Base-by-base conservation (phyloP, 345 rosid species). In the Carallia brachiata region DNA sequence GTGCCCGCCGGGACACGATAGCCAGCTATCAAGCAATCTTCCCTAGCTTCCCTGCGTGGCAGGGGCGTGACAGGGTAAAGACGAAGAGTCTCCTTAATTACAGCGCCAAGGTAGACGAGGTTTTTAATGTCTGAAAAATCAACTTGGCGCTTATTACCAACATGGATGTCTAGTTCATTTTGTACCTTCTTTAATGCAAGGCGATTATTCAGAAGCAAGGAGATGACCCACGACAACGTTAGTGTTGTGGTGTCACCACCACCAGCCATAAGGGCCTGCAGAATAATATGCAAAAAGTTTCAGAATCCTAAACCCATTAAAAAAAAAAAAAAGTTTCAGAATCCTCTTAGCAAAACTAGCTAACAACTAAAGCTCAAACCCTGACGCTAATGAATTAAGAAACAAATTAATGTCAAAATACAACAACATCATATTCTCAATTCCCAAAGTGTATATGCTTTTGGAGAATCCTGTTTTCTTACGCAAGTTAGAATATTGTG, bases 31-130 rank as follows among this genome's bases (percentile, higher is more conserved):
- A 39, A 84, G 76, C 90, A 84, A 52, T 87, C 90, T 65, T 82
- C 82, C 66, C 60, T 62, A 39, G 86, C 87, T 47, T 81, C 84
- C 23, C 86, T 79, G 17, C 79, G 90, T 48, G 77, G 71, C 12
- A 87, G 84, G 4, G 94, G 88, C 7, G 69, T 80, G 0, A 82
- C 84, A 37, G 96, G 92, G 78, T 83, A 82, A 15, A 89, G 32
- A 6, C 92, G 73, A 50, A 87, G 66, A 15, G 90, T 83, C 69
- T 89, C 95, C 72, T 85, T 89, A 74, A 86, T 23, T 18, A 82
- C 71, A 4, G 96, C 89, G 52, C 83, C 85, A 62, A 87, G 79
- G 68, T 84, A 87, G 6, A 69, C 70, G 4, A 88, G 77, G 31
- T 79, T 78, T 65, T 78, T 74, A 4, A 86, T 68, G 83, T 88